These are phyloP conservation scores for Gastrodia elata DNA, from an alignment of 106 monocot genomes.

Conservation along the genomic window DNA sequence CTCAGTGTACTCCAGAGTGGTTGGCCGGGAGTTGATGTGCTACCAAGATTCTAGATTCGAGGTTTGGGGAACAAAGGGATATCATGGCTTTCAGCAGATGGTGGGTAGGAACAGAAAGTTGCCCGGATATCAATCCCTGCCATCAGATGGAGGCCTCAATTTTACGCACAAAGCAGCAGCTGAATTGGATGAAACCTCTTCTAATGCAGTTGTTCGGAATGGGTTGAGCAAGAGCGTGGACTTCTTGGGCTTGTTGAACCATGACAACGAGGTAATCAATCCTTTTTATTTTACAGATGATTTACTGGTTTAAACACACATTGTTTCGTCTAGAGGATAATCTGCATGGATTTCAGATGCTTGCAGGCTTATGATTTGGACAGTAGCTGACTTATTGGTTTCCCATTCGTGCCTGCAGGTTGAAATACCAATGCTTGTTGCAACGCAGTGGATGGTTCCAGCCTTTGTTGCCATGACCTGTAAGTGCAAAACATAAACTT, in stretches of 20 bases:
- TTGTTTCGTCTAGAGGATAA: too few relatives aligned
- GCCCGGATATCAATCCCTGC: slow-evolving; percentile 46
- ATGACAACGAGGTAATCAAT: slow-evolving; percentile 69
- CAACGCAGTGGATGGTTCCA: slow-evolving; percentile 73
- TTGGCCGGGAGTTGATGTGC: slow-evolving; percentile 78
- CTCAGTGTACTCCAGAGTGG: slow-evolving; percentile 67
- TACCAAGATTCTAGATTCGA: slow-evolving; percentile 80
- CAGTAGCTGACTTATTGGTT: not conserved
- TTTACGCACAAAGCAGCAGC: slow-evolving; percentile 12
- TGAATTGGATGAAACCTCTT: slow-evolving; percentile 8
- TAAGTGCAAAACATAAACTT: slow-evolving; percentile 27
- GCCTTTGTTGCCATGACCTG: slow-evolving; percentile 41
- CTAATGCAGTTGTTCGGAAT: slow-evolving; percentile 13
- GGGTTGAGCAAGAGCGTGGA: slow-evolving; percentile 40
- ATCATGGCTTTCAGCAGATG: slow-evolving; percentile 43
- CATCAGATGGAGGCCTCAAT: slow-evolving; percentile 20
- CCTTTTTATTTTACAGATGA: not conserved
- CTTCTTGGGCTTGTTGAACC: slow-evolving; percentile 43
- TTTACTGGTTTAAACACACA: too few relatives aligned
- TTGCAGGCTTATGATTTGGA: not conserved
- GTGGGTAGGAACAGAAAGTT: slow-evolving; percentile 59
- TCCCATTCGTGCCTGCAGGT: slow-evolving; percentile 27
- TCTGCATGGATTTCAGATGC: too few relatives aligned
- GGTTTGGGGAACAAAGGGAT: slow-evolving; percentile 78
- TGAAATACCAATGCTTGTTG: slow-evolving; percentile 50